Evolutionary conservation across 2,329 filamentous ascomycete genomes (phyloP).

Genomic region (Dactylellina cionopaga): DNA sequence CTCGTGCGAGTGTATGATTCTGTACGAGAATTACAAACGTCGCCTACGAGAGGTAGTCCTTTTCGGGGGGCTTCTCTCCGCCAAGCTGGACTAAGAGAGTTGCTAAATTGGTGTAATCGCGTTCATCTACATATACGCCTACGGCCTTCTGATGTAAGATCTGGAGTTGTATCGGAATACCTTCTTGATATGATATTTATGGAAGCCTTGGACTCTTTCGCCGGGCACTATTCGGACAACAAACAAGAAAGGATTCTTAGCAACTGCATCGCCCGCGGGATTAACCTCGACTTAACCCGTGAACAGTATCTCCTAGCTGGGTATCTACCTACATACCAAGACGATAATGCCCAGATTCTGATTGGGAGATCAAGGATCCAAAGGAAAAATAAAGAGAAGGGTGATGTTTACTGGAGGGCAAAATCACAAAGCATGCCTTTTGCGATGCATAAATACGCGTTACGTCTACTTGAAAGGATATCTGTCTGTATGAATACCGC

Average conservation of each 20-base stretch:
- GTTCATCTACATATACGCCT: slow-evolving; percentile 66
- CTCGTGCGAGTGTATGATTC: slow-evolving; percentile 63
- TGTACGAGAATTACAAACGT: slow-evolving; percentile 57
- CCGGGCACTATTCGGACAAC: slow-evolving; percentile 77
- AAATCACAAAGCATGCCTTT: slow-evolving; percentile 73
- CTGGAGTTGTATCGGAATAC: slow-evolving; percentile 70
- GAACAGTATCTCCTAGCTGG: slow-evolving; percentile 76
- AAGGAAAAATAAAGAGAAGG: slow-evolving; percentile 65
- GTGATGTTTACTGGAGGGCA: slow-evolving; percentile 62
- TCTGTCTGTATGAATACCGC: slow-evolving; percentile 80
- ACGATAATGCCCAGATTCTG: slow-evolving; percentile 68
- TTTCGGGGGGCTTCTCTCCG: slow-evolving; percentile 43
- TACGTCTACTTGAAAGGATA: slow-evolving; percentile 86
- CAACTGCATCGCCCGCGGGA: slow-evolving; percentile 79
- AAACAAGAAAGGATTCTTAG: slow-evolving; percentile 71
- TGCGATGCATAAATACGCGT: slow-evolving; percentile 86
- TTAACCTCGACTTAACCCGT: slow-evolving; percentile 85
- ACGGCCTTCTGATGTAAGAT: slow-evolving; percentile 25
- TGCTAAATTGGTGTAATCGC: slow-evolving; percentile 90
- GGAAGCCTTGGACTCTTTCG: slow-evolving; percentile 92
- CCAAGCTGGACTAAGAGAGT: slow-evolving; percentile 71
- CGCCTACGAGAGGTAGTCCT: slow-evolving; percentile 54
- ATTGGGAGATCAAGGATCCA: slow-evolving; percentile 74
- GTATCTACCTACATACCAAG: slow-evolving; percentile 76
- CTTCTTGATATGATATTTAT: slow-evolving; percentile 86